Evolutionary conservation across 306 rosid species (phyloP).

Genomic region (Gastrolobium bilobum): DNA sequence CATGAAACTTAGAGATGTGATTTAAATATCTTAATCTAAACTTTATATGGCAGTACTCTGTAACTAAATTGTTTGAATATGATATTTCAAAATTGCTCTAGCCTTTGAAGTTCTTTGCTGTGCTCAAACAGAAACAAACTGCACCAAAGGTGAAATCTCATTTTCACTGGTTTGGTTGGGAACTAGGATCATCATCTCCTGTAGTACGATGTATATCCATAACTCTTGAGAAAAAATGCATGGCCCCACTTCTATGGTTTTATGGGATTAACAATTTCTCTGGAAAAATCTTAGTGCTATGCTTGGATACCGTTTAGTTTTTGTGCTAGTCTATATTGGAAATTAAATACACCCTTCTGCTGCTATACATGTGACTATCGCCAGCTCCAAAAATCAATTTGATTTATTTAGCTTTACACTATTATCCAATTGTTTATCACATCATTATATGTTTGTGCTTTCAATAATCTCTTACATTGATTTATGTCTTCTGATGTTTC

Average conservation of each 20-base stretch:
- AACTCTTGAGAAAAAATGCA: neutral
- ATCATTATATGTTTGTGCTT: slow-evolving; percentile 2
- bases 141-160: neutral
- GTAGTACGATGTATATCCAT: neutral
- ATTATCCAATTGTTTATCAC: neutral
- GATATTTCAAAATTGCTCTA: too few species aligned
- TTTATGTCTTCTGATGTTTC: slow-evolving; percentile 35
- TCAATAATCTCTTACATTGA: slow-evolving; percentile 14
- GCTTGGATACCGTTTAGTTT: neutral
- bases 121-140: too few species aligned
- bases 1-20: too few species aligned
- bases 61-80: too few species aligned
- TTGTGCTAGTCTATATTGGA: neutral
- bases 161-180: neutral
- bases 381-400: neutral
- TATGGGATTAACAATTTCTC: neutral
- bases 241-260: neutral
- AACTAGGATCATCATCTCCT: neutral
- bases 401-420: neutral
- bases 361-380: neutral
- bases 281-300: neutral
- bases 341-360: neutral
- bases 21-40: too few species aligned
- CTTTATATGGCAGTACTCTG: too few species aligned
- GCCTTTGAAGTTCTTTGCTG: too few species aligned